Evolutionary conservation across 495 filamentous ascomycete genomes (phyloP).

Genomic region (Aspergillus avenaceus): DNA sequence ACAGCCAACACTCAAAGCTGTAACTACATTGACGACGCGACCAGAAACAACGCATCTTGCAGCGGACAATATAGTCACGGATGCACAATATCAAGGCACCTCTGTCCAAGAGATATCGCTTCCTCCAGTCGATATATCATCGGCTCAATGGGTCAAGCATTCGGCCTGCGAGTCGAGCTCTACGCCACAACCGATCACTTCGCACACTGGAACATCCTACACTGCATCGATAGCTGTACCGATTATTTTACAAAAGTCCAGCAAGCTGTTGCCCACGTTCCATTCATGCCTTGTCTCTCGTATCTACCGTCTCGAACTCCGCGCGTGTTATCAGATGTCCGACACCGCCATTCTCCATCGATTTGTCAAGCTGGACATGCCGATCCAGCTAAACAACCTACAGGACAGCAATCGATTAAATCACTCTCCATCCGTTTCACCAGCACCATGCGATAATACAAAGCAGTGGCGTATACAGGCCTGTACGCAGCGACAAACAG

Average conservation of each 20-base stretch:
- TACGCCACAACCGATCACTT: not conserved
- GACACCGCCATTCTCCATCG: no score
- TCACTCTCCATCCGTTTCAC: no score
- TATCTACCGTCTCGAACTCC: conserved; percentile 61
- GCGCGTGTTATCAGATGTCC: conserved; percentile 33
- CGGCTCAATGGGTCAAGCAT: not conserved
- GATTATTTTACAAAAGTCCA: conserved; percentile 58
- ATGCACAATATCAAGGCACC: no score
- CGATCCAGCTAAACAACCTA: no score
- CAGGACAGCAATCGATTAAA: no score
- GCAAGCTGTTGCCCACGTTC: conserved; percentile 71
- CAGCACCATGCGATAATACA: no score
- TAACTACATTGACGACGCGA: not conserved
- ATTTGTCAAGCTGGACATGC: no score
- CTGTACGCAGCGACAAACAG: no score
- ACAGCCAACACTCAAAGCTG: not conserved
- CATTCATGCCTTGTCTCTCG: conserved; percentile 71
- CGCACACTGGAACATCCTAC: conserved; percentile 27
- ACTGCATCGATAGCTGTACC: conserved; percentile 60
- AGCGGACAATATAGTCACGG: not conserved
- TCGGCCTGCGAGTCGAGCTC: not conserved
- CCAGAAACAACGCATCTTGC: not conserved
- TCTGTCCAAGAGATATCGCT: not conserved
- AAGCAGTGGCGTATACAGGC: no score
- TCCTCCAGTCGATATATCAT: no score